phyloP scores from a whole-genome alignment of 148 eudicot genomes.

The Camellia granthamiana region DNA sequence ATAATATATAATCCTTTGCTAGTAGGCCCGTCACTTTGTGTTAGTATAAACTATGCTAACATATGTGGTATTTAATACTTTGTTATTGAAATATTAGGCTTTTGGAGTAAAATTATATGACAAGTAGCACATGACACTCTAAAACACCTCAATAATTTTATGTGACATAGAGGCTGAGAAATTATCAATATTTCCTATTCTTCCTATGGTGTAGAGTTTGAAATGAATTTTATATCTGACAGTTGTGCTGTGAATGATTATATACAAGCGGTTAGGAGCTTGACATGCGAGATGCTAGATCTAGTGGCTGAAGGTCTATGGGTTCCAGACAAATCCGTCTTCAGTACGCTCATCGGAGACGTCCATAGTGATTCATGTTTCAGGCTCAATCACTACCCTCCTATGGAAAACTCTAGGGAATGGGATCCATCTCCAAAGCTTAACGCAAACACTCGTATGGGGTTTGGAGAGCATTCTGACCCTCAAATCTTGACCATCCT shows the following conservation, averaged over 20 bases:
- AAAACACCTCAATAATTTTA: too few relatives aligned
- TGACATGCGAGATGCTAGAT: conserved; percentile 65
- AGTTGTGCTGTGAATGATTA: conserved; percentile 67
- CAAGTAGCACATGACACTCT: too few relatives aligned
- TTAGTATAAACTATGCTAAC: too few relatives aligned
- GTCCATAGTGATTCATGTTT: conserved; percentile 59
- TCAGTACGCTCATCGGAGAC: conserved; percentile 58
- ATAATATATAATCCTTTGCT: too few relatives aligned
- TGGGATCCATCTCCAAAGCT: too few relatives aligned
- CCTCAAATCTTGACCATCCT: conserved; percentile 90
- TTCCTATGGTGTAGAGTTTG: too few relatives aligned
- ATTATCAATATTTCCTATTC: too few relatives aligned
- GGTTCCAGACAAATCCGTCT: conserved; percentile 40
- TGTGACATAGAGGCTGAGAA: too few relatives aligned
- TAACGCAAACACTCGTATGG: conserved; percentile 19
- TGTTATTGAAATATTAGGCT: too few relatives aligned
- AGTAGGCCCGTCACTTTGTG: too few relatives aligned
- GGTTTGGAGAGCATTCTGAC: conserved; percentile 95
- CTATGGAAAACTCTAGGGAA: neutral
- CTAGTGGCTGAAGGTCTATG: conserved; percentile 65
- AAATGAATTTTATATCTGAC: conserved; percentile 3
- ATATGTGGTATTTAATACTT: too few relatives aligned
- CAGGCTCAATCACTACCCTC: conserved; percentile 86
- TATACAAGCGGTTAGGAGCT: conserved; percentile 44
- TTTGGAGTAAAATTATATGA: too few relatives aligned